Base-by-base conservation (phyloP, 768 basidiomycete genomes). In the Lentinula boryana region DNA sequence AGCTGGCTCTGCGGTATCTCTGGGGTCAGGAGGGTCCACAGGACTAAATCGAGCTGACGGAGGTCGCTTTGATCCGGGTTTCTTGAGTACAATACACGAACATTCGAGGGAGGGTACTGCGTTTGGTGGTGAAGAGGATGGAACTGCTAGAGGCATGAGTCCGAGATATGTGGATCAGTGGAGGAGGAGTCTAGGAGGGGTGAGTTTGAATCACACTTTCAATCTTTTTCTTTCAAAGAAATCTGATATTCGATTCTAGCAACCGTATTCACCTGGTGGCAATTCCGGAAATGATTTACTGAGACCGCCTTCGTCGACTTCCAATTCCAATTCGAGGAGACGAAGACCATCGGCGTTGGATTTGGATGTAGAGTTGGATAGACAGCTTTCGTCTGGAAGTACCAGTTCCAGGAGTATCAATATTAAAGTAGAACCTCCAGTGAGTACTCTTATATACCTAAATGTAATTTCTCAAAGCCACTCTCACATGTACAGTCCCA, bases 31-130 rank as follows among this genome's bases (percentile, higher is more conserved):
- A 16, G 33, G 38, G 10, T 48, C 43, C 23, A 27, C 36, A 10
- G 44, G 46, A 5, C 27, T 15, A 5, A 7, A 3, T 12, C 32
- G 23, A 18, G 6, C 27, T 16, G 27, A 21, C 9, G 49, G 27
- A 33, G 44, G 49, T 52, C 35, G 35, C 15, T 60, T 51, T 33
- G 58, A 50, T 21, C 35, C 33, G 21, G 58, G 52, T 41, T 52
- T 60, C 9, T 13, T 38, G 27, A 60, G 58, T 27, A 60, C 58
- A 4, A 60, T 60, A 51, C 58, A 60, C 41, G 58, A 60, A 53
- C 58, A 60, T 52, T 60, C 58, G 9, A 50, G 58, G 27, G 58
- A 60, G 21, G 58, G 58, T 12, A 51, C 58, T 33, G 31, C 58
- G 40, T 36, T 27, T 31, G 50, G 50, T 18, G 58, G 38, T 3